Evolutionary conservation across 2,329 filamentous ascomycete species (phyloP).

Genomic region (Cytospora mali): DNA sequence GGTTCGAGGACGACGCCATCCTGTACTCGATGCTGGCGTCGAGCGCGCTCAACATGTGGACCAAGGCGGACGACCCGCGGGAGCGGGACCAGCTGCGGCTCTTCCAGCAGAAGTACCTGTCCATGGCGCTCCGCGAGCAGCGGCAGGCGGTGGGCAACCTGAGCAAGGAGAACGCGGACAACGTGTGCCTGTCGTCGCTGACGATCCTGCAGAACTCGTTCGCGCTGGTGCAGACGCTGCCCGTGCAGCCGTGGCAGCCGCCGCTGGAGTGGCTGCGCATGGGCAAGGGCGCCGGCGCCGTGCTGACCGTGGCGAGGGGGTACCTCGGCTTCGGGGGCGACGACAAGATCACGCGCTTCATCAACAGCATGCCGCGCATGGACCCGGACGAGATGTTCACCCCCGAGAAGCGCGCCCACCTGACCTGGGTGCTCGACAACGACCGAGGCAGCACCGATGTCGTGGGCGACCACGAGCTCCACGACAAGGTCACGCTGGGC

Average conservation of each 20-base stretch:
- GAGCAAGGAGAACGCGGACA: constrained; percentile 37
- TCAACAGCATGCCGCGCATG: constrained; percentile 36
- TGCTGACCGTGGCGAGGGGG: constrained; percentile 36
- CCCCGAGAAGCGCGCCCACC: constrained; percentile 34
- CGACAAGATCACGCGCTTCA: constrained; percentile 35
- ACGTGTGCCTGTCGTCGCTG: constrained; percentile 40
- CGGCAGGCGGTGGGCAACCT: constrained; percentile 40
- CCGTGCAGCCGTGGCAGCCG: constrained; percentile 41
- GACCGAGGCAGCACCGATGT: constrained; percentile 31
- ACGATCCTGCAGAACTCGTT: constrained; percentile 42
- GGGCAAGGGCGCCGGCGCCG: constrained; percentile 40
- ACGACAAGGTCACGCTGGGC: constrained; percentile 34
- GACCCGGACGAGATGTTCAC: constrained; percentile 38
- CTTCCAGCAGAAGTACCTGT: constrained; percentile 42
- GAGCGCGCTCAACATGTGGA: constrained; percentile 43
- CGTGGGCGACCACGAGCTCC: constrained; percentile 36
- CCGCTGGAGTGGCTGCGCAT: constrained; percentile 43
- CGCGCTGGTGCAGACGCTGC: constrained; percentile 43
- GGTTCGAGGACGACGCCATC: constrained; percentile 38
- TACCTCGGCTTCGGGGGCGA: constrained; percentile 30
- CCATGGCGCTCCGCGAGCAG: constrained; percentile 42
- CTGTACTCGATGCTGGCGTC: constrained; percentile 42
- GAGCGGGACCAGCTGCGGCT: constrained; percentile 30
- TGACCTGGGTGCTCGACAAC: constrained; percentile 41
- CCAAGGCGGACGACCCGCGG: constrained; percentile 22